Percentiles rank a stretch among this genome's conserved stretches.
These are phyloP conservation scores for Lactuca sativa DNA, from an alignment of 129 eudicot species.

Conservation along the genomic window DNA sequence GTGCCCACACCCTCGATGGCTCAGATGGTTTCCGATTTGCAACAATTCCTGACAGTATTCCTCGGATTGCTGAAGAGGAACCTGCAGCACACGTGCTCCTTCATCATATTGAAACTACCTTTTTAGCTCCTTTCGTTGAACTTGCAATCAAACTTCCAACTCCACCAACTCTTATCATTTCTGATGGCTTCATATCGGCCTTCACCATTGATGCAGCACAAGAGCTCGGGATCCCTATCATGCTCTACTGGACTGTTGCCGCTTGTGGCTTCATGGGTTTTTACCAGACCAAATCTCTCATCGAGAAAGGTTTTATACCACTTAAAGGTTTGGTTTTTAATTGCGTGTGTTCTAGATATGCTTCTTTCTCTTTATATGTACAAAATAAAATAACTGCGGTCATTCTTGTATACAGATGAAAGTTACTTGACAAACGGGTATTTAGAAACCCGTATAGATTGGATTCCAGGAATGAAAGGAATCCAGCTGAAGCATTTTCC, in stretches of 20 bases:
- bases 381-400: not conserved
- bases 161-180: constrained; percentile 30
- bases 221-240: constrained; percentile 29
- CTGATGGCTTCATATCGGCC: constrained; percentile 32
- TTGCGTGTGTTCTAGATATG: not conserved
- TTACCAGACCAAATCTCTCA: constrained; percentile 13
- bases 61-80: constrained; percentile 17
- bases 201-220: constrained; percentile 31
- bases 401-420: constrained; percentile 31
- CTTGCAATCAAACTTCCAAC: constrained; percentile 23
- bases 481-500: constrained; percentile 30
- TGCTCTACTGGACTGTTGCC: constrained; percentile 29
- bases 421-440: constrained; percentile 33
- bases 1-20: constrained; percentile 24
- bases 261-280: constrained; percentile 32
- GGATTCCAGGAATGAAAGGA: constrained; percentile 33
- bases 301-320: constrained; percentile 32
- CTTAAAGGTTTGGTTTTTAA: constrained; percentile 24
- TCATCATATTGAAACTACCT: not conserved
- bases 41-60: constrained; percentile 36
- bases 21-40: constrained; percentile 26
- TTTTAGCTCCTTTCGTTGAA: constrained; percentile 29
- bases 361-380: not conserved
- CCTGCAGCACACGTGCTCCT: constrained; percentile 17
- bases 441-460: constrained; percentile 26